These are phyloP conservation scores for Ophiostoma ips DNA, from an alignment of 2,329 filamentous ascomycete genomes.

Conservation along the genomic window DNA sequence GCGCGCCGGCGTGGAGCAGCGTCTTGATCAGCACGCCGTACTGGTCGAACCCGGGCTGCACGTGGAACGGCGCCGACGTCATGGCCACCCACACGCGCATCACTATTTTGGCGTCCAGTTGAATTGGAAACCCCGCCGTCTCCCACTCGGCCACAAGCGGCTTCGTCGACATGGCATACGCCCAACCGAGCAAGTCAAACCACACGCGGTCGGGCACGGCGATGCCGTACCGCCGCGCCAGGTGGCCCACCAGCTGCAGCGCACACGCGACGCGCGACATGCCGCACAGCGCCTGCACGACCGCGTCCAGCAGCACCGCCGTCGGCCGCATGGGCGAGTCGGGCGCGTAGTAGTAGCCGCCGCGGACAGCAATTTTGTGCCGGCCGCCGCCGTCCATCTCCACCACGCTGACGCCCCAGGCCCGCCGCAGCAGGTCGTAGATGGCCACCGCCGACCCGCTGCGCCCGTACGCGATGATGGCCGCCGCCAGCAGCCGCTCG, in stretches of 20 bases:
- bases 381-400: too few relatives aligned
- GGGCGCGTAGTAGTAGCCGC: slow-evolving; percentile 26
- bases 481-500: slow-evolving; percentile 27
- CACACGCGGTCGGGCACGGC: slow-evolving; percentile 44
- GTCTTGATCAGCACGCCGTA: slow-evolving; percentile 30
- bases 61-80: slow-evolving; percentile 40
- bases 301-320: slow-evolving; percentile 41
- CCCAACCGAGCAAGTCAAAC: slow-evolving; percentile 54
- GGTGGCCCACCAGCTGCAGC: slow-evolving; percentile 43
- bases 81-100: slow-evolving; percentile 39
- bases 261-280: slow-evolving; percentile 49
- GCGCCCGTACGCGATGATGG: slow-evolving; percentile 29
- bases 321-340: slow-evolving; percentile 46
- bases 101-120: too few relatives aligned
- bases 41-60: slow-evolving; percentile 43
- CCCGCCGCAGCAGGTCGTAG: slow-evolving; percentile 18
- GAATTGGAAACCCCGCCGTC: slow-evolving; percentile 16
- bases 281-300: slow-evolving; percentile 56
- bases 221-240: slow-evolving; percentile 47
- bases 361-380: slow-evolving; percentile 15
- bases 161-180: slow-evolving; percentile 39
- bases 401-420: slow-evolving; percentile 17
- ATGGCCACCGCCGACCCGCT: slow-evolving; percentile 23
- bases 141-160: slow-evolving; percentile 25
- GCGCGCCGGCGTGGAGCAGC: slow-evolving; percentile 18